Evolutionary conservation across 2,329 filamentous ascomycete genomes (phyloP).

Genomic region (Aureobasidium pullulans): DNA sequence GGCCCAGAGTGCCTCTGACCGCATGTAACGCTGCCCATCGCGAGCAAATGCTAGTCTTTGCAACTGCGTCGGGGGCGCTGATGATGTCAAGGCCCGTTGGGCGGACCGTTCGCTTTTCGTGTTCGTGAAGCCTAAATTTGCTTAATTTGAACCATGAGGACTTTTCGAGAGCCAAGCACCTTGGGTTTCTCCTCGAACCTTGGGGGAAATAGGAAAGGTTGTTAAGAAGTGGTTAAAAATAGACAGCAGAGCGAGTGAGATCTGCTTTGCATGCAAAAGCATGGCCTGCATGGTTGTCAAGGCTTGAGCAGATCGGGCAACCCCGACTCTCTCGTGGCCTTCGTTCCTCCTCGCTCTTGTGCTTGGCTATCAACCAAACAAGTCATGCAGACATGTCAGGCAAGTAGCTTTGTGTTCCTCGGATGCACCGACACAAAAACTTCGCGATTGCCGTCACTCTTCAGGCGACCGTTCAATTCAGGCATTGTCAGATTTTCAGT

Average conservation of each 20-base stretch:
- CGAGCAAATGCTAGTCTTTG: neutral
- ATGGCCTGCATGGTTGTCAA: constrained; percentile 1
- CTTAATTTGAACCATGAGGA: neutral
- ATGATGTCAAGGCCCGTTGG: constrained; percentile 10
- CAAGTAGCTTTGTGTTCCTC: too few relatives aligned
- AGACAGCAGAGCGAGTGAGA: neutral
- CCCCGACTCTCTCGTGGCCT: neutral
- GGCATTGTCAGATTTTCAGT: neutral
- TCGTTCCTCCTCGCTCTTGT: neutral
- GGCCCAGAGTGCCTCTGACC: neutral
- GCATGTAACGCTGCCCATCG: constrained; percentile 9
- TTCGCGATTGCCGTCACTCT: neutral
- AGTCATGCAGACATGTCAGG: neutral
- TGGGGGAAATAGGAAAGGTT: neutral
- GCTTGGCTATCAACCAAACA: constrained; percentile 4
- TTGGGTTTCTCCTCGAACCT: neutral
- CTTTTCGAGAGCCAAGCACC: neutral
- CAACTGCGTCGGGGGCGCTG: neutral
- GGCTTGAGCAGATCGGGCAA: neutral
- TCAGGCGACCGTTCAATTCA: neutral
- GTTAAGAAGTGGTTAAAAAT: constrained; percentile 1
- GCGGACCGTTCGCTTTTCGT: constrained; percentile 7
- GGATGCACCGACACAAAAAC: neutral
- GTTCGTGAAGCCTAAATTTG: constrained; percentile 9
- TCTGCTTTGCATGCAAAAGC: neutral